A percentile compares a stretch with the other conserved stretches of the same genome.
phyloP scores from a whole-genome alignment of 345 rosid species.

The Linum trigynum region DNA sequence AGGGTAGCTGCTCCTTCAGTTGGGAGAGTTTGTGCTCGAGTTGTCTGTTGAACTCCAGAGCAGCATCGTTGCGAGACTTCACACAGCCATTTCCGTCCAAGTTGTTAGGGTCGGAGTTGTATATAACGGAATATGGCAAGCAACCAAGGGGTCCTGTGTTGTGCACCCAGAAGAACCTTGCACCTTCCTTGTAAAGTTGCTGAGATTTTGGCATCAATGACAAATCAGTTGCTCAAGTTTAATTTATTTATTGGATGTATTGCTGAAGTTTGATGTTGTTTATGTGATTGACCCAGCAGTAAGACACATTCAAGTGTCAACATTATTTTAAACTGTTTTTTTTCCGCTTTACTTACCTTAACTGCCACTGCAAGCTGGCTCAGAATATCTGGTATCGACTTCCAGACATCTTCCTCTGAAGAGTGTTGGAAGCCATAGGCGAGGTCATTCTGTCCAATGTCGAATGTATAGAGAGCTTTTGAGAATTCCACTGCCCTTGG shows the following conservation, averaged over 20 bases:
- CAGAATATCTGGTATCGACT: conserved; percentile 45
- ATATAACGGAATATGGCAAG: conserved; percentile 38
- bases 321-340: neutral
- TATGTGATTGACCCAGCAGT: too few relatives aligned
- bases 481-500: conserved; percentile 65
- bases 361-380: conserved; percentile 37
- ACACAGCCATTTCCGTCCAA: conserved; percentile 54
- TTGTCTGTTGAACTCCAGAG: conserved; percentile 56
- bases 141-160: conserved; percentile 77
- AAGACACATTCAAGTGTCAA: neutral
- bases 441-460: conserved; percentile 72
- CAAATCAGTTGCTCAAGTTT: too few relatives aligned
- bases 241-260: too few relatives aligned
- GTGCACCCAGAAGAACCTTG: conserved; percentile 73
- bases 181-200: conserved; percentile 55
- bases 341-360: conserved; percentile 25
- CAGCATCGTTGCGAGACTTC: conserved; percentile 42
- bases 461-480: conserved; percentile 53
- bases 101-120: conserved; percentile 26
- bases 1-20: conserved; percentile 34
- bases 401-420: conserved; percentile 36
- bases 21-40: conserved; percentile 38
- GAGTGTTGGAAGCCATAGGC: conserved; percentile 37
- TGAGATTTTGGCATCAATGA: conserved; percentile 9
- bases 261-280: too few relatives aligned